Base-by-base conservation (phyloP, 1,139 yeast species). In the Yamadazyma sp. region DNA sequence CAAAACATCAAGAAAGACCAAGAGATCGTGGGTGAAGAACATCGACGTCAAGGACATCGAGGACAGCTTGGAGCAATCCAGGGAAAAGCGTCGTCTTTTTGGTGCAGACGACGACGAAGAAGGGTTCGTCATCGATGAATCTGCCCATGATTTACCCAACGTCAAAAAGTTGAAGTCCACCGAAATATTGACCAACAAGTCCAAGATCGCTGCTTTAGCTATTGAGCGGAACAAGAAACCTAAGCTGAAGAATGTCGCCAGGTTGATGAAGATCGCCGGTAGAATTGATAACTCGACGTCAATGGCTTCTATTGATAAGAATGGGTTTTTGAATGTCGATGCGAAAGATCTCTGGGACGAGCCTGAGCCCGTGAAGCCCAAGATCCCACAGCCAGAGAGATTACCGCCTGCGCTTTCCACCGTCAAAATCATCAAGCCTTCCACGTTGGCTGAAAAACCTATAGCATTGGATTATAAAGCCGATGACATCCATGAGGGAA, bases 11-110 rank as follows among this genome's bases (percentile, higher is more conserved):
- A 77, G 98, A 55, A 92, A 92, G 69, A 96, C 96, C 39, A 91
- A 87, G 73, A 83, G 77, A 59, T 86, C 98, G 5, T 92, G 98
- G 98, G 83, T 97, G 62, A 92, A 92, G 64, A 87, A 92, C 61
- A 87, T 92, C 44, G 95, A 92, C 57, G 69, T 92, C 20, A 81
- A 79, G 17, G 96, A 88, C 45, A 68, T 92, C 38, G 89, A 86
- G 56, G 63, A 67, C 32, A 85, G 83, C 6, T 67, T 92, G 36
- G 94, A 84, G 49, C 80, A 77, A 34, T 72, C 75, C 39, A 72
- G 88, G 41, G 94, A 86, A 40, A 77, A 79, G 44, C 78, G 85
- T 53, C 74, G 85, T 41, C 72, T 77, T 27, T 75, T 81, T 45
- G 96, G 95, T 53, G 24, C 66, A 36, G 77, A 38, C 20, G 72